A percentile compares a stretch with the other conserved stretches of the same genome.
These are phyloP conservation scores for Magnaporthiopsis rhizophila DNA, from an alignment of 2,329 filamentous ascomycete genomes.

Conservation along the genomic window DNA sequence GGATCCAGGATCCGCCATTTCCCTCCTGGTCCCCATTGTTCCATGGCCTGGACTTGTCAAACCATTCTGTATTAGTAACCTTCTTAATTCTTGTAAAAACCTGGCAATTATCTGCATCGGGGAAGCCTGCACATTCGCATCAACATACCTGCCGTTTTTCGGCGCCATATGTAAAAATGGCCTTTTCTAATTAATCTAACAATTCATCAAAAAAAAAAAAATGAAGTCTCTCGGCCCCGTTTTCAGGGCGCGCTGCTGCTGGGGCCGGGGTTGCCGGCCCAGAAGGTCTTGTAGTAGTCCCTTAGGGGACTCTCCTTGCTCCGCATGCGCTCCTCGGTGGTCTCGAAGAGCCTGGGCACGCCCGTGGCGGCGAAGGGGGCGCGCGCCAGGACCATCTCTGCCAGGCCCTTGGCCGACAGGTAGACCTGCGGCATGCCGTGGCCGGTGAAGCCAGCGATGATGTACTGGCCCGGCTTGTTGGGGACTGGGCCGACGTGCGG, in stretches of 20 bases:
- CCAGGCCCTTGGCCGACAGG: conserved; percentile 30
- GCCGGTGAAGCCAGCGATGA: conserved; percentile 42
- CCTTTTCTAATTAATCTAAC: background rate
- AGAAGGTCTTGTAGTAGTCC: background rate
- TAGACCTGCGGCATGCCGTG: conserved; percentile 43
- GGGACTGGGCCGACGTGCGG: conserved; percentile 38
- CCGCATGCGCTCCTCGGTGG: conserved; percentile 21
- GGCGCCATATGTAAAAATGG: no score
- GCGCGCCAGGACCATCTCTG: conserved; percentile 28
- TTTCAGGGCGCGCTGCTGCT: no score
- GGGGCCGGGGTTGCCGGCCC: background rate
- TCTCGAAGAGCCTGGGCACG: conserved; percentile 27
- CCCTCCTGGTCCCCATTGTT: background rate
- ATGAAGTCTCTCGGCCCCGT: no score
- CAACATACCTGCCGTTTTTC: background rate
- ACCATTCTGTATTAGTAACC: background rate
- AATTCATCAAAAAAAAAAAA: no score
- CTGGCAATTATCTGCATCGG: background rate
- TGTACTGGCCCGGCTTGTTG: conserved; percentile 27
- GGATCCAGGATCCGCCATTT: background rate
- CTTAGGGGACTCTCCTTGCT: conserved; percentile 11
- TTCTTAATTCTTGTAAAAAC: background rate
- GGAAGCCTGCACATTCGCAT: background rate
- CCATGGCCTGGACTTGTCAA: background rate
- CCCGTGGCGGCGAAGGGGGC: conserved; percentile 25